Percentiles rank a stretch among this genome's conserved stretches.
These are phyloP conservation scores for Haematococcus sp. DNA, from an alignment of 139 green algal species.

Conservation along the genomic window DNA sequence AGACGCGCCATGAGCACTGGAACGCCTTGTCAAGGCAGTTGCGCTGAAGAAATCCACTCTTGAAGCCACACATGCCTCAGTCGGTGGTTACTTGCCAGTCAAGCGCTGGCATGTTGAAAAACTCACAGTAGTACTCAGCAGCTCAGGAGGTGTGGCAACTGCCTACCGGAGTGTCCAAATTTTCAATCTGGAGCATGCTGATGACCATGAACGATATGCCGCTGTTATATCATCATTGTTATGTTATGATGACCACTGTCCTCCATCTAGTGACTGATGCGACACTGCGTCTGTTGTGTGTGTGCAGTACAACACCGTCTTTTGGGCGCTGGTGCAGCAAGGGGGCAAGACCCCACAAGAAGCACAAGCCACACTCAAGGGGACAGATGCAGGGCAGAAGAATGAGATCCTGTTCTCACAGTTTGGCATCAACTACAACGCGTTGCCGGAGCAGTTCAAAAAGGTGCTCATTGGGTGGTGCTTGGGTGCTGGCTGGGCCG, in stretches of 20 bases:
- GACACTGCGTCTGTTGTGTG: background rate
- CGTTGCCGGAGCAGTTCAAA: constrained; percentile 78
- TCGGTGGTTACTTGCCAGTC: too few relatives aligned
- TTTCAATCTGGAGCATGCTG: too few relatives aligned
- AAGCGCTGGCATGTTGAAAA: too few relatives aligned
- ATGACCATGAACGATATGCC: too few relatives aligned
- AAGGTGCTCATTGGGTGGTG: constrained; percentile 60
- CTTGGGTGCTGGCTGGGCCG: background rate
- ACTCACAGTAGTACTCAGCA: too few relatives aligned
- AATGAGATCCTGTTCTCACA: constrained; percentile 89
- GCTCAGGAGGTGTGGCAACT: too few relatives aligned
- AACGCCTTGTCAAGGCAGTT: too few relatives aligned
- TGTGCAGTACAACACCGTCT: constrained; percentile 94
- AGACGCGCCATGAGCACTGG: too few relatives aligned
- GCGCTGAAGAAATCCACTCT: too few relatives aligned
- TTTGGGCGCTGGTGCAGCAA: constrained; percentile 84
- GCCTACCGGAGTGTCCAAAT: too few relatives aligned
- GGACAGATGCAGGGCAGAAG: constrained; percentile 77
- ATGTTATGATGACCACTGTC: too few relatives aligned
- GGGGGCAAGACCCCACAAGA: constrained; percentile 52
- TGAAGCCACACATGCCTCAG: too few relatives aligned
- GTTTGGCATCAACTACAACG: constrained; percentile 91
- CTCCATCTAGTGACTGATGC: background rate
- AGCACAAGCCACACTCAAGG: constrained; percentile 69
- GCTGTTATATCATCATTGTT: background rate